Evolutionary conservation across 2,329 filamentous ascomycete species (phyloP).

Genomic region (Colletotrichum tropicicola): DNA sequence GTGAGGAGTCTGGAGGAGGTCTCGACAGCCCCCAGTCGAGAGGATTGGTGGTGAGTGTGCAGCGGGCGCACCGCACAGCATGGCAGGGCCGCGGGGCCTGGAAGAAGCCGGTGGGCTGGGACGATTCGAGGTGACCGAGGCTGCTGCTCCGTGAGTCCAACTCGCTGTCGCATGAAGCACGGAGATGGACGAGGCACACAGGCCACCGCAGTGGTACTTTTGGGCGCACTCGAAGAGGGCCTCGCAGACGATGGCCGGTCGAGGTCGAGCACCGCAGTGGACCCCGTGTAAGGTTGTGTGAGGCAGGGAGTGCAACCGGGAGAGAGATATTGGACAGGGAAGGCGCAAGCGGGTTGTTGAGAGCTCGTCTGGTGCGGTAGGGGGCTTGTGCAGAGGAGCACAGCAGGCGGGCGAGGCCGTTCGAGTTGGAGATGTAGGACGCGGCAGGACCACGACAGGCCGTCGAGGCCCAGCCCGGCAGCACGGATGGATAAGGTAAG

Average conservation of each 20-base stretch:
- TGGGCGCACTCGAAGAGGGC: conserved; percentile 4
- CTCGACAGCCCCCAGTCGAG: neutral
- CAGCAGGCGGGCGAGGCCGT: too few species aligned
- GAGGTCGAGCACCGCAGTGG: neutral
- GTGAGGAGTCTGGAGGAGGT: too few species aligned
- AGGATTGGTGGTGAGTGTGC: neutral
- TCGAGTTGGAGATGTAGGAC: too few species aligned
- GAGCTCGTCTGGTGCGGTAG: neutral
- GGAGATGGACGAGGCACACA: conserved; percentile 15
- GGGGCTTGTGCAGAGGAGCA: too few species aligned
- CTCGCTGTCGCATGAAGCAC: conserved; percentile 2
- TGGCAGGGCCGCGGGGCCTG: neutral
- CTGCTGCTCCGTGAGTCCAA: neutral
- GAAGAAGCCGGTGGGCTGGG: neutral
- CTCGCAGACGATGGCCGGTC: neutral
- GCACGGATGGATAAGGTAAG: too few species aligned
- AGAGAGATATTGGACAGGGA: neutral
- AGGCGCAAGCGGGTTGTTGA: neutral
- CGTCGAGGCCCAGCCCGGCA: too few species aligned
- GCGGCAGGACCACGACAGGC: too few species aligned
- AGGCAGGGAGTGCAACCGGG: conserved; percentile 5
- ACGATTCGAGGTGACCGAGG: neutral
- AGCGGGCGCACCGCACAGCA: neutral
- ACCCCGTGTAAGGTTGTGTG: conserved; percentile 1
- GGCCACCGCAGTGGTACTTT: conserved; percentile 4